Evolutionary conservation across 768 basidiomycete genomes (phyloP).

Genomic region (Amyloporia xantha): DNA sequence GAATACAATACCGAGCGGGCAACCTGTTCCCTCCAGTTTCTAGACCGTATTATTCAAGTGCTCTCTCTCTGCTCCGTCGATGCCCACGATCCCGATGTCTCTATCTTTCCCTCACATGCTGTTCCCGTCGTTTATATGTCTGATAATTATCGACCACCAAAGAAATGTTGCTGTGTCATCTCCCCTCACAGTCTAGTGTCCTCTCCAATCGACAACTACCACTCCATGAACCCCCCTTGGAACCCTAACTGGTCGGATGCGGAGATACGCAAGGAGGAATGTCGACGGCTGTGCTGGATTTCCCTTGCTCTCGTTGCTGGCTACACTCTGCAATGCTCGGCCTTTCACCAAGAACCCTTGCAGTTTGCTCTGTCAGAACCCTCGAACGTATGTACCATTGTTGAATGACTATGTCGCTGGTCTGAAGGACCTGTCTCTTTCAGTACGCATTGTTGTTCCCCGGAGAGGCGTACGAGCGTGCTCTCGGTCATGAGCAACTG

Average conservation of each 20-base stretch:
- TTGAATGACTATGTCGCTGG: neutral
- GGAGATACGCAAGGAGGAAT: slow-evolving; percentile 66
- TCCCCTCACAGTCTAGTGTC: slow-evolving; percentile 20
- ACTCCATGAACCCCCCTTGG: slow-evolving; percentile 44
- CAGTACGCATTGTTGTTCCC: slow-evolving; percentile 73
- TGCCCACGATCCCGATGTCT: slow-evolving; percentile 40
- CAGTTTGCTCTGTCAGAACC: slow-evolving; percentile 51
- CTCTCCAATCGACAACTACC: slow-evolving; percentile 28
- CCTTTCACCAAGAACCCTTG: slow-evolving; percentile 26
- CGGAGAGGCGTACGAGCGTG: slow-evolving; percentile 41
- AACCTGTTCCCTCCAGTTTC: slow-evolving; percentile 48
- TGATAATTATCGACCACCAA: slow-evolving; percentile 15
- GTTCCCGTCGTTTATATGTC: slow-evolving; percentile 16
- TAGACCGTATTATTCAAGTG: slow-evolving; percentile 60
- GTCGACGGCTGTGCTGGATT: slow-evolving; percentile 70
- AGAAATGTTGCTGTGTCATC: slow-evolving; percentile 26
- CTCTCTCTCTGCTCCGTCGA: slow-evolving; percentile 57
- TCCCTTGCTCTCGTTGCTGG: slow-evolving; percentile 57
- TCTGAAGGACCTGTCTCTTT: neutral
- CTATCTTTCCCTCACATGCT: slow-evolving; percentile 7
- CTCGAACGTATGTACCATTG: slow-evolving; percentile 47
- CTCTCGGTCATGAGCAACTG: slow-evolving; percentile 23
- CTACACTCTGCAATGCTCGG: slow-evolving; percentile 54
- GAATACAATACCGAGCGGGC: slow-evolving; percentile 46
- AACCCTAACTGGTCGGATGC: slow-evolving; percentile 36